Percentiles rank a stretch among this genome's conserved stretches.
Conservation (phyloP, 106 monocot species). For the Dendrobium nobile region DNA sequence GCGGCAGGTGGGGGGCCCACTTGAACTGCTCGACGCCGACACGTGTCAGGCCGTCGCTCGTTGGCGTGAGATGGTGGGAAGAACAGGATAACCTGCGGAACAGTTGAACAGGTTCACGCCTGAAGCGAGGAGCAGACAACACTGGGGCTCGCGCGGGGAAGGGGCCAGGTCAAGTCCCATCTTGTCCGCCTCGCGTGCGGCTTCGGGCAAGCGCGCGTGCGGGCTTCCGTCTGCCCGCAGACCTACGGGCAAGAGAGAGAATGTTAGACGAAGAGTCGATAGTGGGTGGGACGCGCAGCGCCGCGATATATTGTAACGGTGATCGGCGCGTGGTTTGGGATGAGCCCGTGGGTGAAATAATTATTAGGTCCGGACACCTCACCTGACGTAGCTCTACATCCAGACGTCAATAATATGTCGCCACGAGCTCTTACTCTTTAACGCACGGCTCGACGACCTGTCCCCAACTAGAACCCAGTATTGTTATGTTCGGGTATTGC, state of each 20-base stretch:
- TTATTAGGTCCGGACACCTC: too few relatives aligned
- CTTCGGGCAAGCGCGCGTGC: background rate
- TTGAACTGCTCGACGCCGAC: background rate
- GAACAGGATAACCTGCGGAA: background rate
- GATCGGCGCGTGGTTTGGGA: too few relatives aligned
- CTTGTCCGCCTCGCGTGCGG: conserved; percentile 2
- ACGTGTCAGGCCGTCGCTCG: background rate
- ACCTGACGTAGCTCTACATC: too few relatives aligned
- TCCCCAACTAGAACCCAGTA: too few relatives aligned
- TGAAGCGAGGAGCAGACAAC: background rate
- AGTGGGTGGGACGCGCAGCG: too few relatives aligned
- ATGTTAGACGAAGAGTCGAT: too few relatives aligned
- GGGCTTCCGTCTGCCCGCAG: background rate
- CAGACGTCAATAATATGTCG: too few relatives aligned
- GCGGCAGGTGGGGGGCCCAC: background rate
- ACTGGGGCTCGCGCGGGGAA: background rate
- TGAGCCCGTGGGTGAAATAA: background rate
- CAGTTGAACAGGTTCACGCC: background rate
- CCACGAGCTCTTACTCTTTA: too few relatives aligned
- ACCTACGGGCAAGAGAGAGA: background rate
- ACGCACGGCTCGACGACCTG: too few relatives aligned
- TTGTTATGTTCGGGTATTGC: too few relatives aligned
- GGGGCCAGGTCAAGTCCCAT: background rate
- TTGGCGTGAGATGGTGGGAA: background rate
- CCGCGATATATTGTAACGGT: too few relatives aligned